phyloP scores from a whole-genome alignment of 164 flowering plant species.

The Taxillus chinensis region DNA sequence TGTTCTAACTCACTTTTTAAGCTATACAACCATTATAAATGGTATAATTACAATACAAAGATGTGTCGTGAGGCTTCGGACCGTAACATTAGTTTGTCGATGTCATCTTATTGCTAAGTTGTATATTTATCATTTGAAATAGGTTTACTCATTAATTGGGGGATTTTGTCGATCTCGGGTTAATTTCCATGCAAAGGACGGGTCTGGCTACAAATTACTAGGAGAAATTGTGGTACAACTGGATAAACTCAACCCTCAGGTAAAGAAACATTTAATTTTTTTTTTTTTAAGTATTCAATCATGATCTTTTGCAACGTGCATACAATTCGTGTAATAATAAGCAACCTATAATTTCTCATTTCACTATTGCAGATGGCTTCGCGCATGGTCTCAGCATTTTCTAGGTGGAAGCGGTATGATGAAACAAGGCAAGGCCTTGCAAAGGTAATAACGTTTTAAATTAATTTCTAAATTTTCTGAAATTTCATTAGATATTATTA shows the following conservation, averaged over 20 bases:
- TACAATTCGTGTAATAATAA: no score
- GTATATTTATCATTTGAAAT: background rate
- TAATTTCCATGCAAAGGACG: slow-evolving; percentile 97
- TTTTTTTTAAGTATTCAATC: no score
- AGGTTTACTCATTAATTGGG: slow-evolving; percentile 89
- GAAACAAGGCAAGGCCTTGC: slow-evolving; percentile 69
- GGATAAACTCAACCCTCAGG: slow-evolving; percentile 98
- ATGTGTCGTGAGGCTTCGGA: no score
- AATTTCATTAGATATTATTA: no score
- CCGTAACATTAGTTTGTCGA: no score
- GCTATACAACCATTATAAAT: no score
- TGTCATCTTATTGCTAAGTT: no score
- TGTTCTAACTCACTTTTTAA: no score
- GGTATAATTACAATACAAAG: no score
- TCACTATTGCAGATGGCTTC: slow-evolving; percentile 64
- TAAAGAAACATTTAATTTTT: slow-evolving; percentile 3
- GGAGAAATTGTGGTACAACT: slow-evolving; percentile 86
- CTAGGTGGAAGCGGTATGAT: slow-evolving; percentile 90
- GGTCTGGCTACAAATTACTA: slow-evolving; percentile 87
- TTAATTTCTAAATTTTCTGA: no score
- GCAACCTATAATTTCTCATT: no score
- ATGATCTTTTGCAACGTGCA: no score
- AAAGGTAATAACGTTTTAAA: slow-evolving; percentile 37
- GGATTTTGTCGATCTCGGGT: slow-evolving; percentile 87
- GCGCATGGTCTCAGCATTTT: slow-evolving; percentile 88